These are phyloP conservation scores for Tricholoma hemisulphureum DNA, from an alignment of 768 basidiomycete species.

Conservation along the genomic window DNA sequence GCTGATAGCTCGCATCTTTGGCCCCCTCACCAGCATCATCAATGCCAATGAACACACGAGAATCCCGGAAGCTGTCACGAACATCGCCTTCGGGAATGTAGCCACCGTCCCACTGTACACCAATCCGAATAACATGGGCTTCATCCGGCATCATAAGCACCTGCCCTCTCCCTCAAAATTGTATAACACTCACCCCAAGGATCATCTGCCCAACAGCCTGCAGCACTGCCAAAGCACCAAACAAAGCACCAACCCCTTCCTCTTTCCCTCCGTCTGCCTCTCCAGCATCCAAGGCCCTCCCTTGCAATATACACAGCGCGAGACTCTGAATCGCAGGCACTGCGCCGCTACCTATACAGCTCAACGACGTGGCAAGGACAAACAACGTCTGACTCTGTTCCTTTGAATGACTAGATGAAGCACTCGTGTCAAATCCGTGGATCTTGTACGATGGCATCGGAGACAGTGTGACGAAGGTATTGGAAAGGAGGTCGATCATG, in stretches of 20 bases:
- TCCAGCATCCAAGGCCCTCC: slow-evolving; percentile 35
- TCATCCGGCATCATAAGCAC: slow-evolving; percentile 6
- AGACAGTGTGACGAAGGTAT: slow-evolving; percentile 54
- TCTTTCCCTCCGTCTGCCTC: slow-evolving; percentile 21
- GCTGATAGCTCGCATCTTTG: slow-evolving; percentile 22
- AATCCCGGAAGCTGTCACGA: slow-evolving; percentile 53
- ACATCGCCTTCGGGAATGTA: slow-evolving; percentile 68
- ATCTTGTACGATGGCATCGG: slow-evolving; percentile 43
- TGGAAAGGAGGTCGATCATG: slow-evolving; percentile 62
- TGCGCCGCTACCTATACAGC: slow-evolving; percentile 63
- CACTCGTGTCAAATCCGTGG: slow-evolving; percentile 14
- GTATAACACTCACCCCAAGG: slow-evolving; percentile 38
- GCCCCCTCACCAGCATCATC: slow-evolving; percentile 41
- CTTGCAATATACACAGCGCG: slow-evolving; percentile 61
- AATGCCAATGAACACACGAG: slow-evolving; percentile 39
- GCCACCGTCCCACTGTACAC: slow-evolving; percentile 71
- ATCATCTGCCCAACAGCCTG: slow-evolving; percentile 73
- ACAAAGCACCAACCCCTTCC: slow-evolving; percentile 51
- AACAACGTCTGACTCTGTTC: slow-evolving; percentile 49
- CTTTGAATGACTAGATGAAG: slow-evolving; percentile 7
- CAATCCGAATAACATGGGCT: slow-evolving; percentile 73
- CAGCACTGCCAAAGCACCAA: slow-evolving; percentile 70
- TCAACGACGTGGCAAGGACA: slow-evolving; percentile 56
- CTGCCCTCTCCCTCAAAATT: not conserved
- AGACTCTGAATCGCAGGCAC: slow-evolving; percentile 72